Evolutionary conservation across 1,139 yeast genomes (phyloP), one percentile per base, ranked within the genome.

Genomic region (Kurtzmaniella quercitrusa): DNA sequence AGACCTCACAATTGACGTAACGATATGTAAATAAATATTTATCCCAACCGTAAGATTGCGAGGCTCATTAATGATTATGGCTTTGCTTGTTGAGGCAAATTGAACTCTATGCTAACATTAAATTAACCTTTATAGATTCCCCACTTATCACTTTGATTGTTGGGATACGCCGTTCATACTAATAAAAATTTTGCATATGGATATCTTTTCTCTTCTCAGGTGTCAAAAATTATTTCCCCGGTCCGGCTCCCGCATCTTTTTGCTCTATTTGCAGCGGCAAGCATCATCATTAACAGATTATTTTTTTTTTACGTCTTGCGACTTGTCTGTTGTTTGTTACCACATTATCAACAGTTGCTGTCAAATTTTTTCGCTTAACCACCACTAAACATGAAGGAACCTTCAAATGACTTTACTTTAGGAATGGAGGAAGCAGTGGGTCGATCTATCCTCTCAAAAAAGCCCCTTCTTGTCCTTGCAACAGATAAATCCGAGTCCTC

Each of bases 401-500:
- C 20, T 19, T 34, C 37, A 18, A 15, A 34, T 5, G 12, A 19
- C 7, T 34, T 34, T 16, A 34, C 26, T 11, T 45, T 58, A 2
- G 63, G 74, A 2, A 76, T 73, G 5, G 59, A 63, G 38, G 59
- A 58, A 11, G 78, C 82, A 1, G 76, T 76, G 3, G 62, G 63
- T 28, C 40, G 54, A 15, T 67, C 81, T 1, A 47, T 71, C 15
- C 41, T 50, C 2, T 49, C 53, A 20, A 50, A 58, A 20, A 66
- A 61, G 46, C 76, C 80, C 1, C 57, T 78, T 20, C 59, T 77
- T 45, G 75, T 76, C 19, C 66, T 61, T 45, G 52, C 74, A 26
- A 53, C 65, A 5, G 60, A 56, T 32, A 55, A 52, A 14, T 50
- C 59, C 8, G 48, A 44, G 8, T 42, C 42, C 6, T 53, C 61